Percentiles rank a stretch among this genome's conserved stretches.
Evolutionary conservation across 2,329 filamentous ascomycete genomes (phyloP).

Genomic region (Lanzia echinophila): DNA sequence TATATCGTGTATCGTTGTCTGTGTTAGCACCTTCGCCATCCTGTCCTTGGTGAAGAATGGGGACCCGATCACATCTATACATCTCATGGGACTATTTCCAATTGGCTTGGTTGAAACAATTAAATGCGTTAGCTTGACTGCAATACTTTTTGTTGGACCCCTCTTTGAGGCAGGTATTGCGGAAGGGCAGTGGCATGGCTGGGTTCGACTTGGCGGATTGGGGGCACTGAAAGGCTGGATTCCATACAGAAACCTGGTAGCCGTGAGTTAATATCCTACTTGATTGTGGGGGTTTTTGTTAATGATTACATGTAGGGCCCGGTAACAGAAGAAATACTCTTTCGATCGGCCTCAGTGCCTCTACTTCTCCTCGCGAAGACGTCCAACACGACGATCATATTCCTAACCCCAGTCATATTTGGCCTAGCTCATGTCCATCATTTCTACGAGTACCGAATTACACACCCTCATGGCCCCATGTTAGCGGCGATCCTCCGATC

Average conservation of each 20-base stretch:
- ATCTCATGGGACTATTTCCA: slow-evolving; percentile 77
- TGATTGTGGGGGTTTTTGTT: not conserved
- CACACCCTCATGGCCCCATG: slow-evolving; percentile 63
- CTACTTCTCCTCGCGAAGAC: slow-evolving; percentile 67
- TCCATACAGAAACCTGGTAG: slow-evolving; percentile 79
- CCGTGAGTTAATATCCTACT: slow-evolving; percentile 47
- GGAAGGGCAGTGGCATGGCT: slow-evolving; percentile 62
- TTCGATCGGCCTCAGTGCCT: slow-evolving; percentile 79
- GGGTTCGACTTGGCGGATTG: slow-evolving; percentile 50
- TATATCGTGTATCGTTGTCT: slow-evolving; percentile 64
- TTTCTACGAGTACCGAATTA: slow-evolving; percentile 87
- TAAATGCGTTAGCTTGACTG: slow-evolving; percentile 62
- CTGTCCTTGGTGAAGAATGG: slow-evolving; percentile 48
- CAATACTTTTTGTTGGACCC: slow-evolving; percentile 74
- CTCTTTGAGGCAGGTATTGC: slow-evolving; percentile 73
- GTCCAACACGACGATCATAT: slow-evolving; percentile 52
- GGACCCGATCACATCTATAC: slow-evolving; percentile 49
- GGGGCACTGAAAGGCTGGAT: slow-evolving; percentile 66
- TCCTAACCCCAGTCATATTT: slow-evolving; percentile 81
- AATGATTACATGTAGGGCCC: slow-evolving; percentile 50
- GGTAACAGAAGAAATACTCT: slow-evolving; percentile 87
- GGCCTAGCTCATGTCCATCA: slow-evolving; percentile 92
- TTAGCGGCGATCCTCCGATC: slow-evolving; percentile 61
- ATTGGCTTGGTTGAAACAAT: slow-evolving; percentile 56
- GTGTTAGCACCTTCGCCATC: slow-evolving; percentile 58